Percentiles rank a stretch among this genome's conserved stretches.
Evolutionary conservation across 352 stramenopile genomes (phyloP).

Genomic region (Phytophthora meadii): DNA sequence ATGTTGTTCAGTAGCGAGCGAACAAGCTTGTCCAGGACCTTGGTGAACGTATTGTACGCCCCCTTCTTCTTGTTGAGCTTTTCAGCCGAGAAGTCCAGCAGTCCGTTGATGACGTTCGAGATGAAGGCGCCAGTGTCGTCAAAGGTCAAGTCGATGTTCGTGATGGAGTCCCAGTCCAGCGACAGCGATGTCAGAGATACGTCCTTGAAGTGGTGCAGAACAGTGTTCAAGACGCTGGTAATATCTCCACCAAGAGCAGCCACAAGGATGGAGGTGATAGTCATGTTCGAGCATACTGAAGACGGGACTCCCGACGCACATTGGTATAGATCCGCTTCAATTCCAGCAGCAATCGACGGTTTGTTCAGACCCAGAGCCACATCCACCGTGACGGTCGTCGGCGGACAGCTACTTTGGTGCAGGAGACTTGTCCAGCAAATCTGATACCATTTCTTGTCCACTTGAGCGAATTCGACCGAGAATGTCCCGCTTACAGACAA

Average conservation of each 20-base stretch:
- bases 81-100: conserved; percentile 54
- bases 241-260: conserved; percentile 43
- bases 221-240: conserved; percentile 38
- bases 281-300: conserved; percentile 55
- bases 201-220: conserved; percentile 44
- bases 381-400: conserved; percentile 41
- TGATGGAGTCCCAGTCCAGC: conserved; percentile 54
- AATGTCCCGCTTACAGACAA: conserved; percentile 47
- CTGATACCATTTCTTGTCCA: conserved; percentile 67
- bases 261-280: conserved; percentile 51
- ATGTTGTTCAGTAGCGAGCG: conserved; percentile 64
- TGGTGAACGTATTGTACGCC: conserved; percentile 57
- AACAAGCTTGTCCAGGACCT: conserved; percentile 46
- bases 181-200: conserved; percentile 40
- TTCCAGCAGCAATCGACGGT: conserved; percentile 31
- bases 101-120: conserved; percentile 52
- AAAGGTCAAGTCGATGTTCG: conserved; percentile 58
- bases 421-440: conserved; percentile 63
- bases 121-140: conserved; percentile 47
- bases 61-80: conserved; percentile 73
- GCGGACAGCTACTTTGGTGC: conserved; percentile 45
- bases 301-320: conserved; percentile 35
- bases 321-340: conserved; percentile 42
- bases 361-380: conserved; percentile 47
- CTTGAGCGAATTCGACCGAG: conserved; percentile 53